These are phyloP conservation scores for Hyphodiscus sp. DNA, from an alignment of 2,329 filamentous ascomycete species.

Conservation along the genomic window DNA sequence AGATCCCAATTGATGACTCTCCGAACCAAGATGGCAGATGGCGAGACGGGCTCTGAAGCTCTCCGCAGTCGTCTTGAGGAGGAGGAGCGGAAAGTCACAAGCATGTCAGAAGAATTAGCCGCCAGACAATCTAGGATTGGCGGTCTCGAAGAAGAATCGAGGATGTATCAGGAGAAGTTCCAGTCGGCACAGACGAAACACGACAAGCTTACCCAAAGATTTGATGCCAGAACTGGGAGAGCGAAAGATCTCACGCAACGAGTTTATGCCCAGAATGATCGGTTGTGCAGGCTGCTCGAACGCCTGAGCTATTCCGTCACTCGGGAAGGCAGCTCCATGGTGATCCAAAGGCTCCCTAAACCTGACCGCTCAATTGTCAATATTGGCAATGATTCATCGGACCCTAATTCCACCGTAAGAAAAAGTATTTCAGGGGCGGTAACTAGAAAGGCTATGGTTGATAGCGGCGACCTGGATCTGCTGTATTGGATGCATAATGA, in stretches of 20 bases:
- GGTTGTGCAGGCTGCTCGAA: conserved; percentile 76
- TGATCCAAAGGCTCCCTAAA: conserved; percentile 64
- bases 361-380: conserved; percentile 54
- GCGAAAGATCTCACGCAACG: conserved; percentile 80
- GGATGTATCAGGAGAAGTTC: conserved; percentile 59
- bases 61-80: conserved; percentile 69
- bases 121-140: conserved; percentile 70
- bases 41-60: conserved; percentile 76
- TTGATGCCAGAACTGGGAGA: conserved; percentile 63
- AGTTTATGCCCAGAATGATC: conserved; percentile 77
- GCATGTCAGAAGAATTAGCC: conserved; percentile 63
- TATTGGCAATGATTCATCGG: conserved; percentile 52
- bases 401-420: conserved; percentile 47
- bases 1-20: conserved; percentile 63
- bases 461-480: conserved; percentile 62
- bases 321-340: conserved; percentile 65
- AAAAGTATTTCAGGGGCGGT: conserved; percentile 44
- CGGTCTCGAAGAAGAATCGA: conserved; percentile 69
- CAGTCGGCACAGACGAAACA: conserved; percentile 47
- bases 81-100: conserved; percentile 64
- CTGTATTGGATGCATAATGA: conserved; percentile 76
- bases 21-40: conserved; percentile 68
- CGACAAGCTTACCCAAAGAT: conserved; percentile 45
- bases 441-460: conserved; percentile 47
- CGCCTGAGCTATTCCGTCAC: conserved; percentile 78